Evolutionary conservation across 306 rosid species (phyloP).

Genomic region (Pterocarpus santalinus): DNA sequence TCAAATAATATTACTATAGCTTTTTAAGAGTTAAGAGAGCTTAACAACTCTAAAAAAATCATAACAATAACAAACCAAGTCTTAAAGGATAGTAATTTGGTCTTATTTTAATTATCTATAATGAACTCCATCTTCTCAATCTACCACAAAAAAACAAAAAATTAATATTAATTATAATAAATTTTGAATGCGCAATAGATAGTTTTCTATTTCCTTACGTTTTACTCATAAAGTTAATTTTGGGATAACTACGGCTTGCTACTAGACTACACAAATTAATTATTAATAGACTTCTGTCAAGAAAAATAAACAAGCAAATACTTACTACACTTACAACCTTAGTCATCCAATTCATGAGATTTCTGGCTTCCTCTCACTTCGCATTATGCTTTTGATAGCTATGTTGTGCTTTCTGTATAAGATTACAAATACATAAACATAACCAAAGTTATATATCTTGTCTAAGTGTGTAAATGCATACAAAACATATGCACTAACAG

Average conservation of each 20-base stretch:
- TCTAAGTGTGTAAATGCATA: conserved; percentile 2
- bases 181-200: conserved; percentile 24
- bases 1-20: no score
- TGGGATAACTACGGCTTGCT: background rate
- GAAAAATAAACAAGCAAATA: background rate
- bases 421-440: conserved; percentile 37
- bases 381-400: conserved; percentile 91
- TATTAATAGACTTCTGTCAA: conserved; percentile 23
- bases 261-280: conserved; percentile 24
- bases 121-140: conserved; percentile 14
- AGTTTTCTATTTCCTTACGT: background rate
- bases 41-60: no score
- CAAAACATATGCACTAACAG: conserved; percentile 1
- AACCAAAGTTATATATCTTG: conserved; percentile 10
- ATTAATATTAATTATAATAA: background rate
- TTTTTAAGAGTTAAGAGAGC: no score
- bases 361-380: conserved; percentile 66
- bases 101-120: background rate
- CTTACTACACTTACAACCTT: conserved; percentile 62
- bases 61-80: no score
- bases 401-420: conserved; percentile 83
- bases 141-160: background rate
- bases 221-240: background rate
- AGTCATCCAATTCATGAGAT: conserved; percentile 66
- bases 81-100: conserved; percentile 28